These are phyloP conservation scores for Trichoderma afroharzianum DNA, from an alignment of 2,329 filamentous ascomycete species.

Conservation along the genomic window DNA sequence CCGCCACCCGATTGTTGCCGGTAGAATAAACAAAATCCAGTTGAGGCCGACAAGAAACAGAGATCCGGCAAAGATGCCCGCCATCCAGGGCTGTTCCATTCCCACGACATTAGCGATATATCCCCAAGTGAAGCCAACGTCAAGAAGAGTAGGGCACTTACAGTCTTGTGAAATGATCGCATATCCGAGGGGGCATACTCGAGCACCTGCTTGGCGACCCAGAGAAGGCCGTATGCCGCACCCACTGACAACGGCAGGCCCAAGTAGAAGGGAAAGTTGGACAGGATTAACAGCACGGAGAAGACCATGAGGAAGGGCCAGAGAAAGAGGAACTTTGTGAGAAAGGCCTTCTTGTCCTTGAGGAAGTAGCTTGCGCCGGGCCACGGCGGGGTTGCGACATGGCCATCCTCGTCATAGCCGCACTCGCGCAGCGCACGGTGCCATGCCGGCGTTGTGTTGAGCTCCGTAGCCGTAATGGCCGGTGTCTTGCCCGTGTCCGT, in stretches of 20 bases:
- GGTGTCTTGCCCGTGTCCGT: conserved; percentile 90
- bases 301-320: conserved; percentile 80
- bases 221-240: conserved; percentile 69
- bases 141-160: conserved; percentile 40
- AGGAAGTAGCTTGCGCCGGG: conserved; percentile 69
- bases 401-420: conserved; percentile 77
- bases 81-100: conserved; percentile 69
- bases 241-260: conserved; percentile 69
- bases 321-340: conserved; percentile 83
- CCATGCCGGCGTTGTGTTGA: conserved; percentile 83
- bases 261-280: conserved; percentile 68
- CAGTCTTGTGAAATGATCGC: conserved; percentile 84
- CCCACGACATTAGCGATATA: neutral
- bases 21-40: conserved; percentile 72
- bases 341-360: conserved; percentile 73
- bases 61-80: conserved; percentile 87
- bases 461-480: conserved; percentile 77
- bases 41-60: conserved; percentile 75
- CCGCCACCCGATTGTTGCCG: conserved; percentile 31
- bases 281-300: conserved; percentile 66
- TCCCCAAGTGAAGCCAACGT: neutral
- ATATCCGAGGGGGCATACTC: conserved; percentile 84
- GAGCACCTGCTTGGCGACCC: conserved; percentile 71
- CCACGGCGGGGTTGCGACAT: conserved; percentile 64
- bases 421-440: conserved; percentile 77